Conservation (phyloP, 2,329 filamentous ascomycete genomes). For the Xylariomycetidae sp. region DNA sequence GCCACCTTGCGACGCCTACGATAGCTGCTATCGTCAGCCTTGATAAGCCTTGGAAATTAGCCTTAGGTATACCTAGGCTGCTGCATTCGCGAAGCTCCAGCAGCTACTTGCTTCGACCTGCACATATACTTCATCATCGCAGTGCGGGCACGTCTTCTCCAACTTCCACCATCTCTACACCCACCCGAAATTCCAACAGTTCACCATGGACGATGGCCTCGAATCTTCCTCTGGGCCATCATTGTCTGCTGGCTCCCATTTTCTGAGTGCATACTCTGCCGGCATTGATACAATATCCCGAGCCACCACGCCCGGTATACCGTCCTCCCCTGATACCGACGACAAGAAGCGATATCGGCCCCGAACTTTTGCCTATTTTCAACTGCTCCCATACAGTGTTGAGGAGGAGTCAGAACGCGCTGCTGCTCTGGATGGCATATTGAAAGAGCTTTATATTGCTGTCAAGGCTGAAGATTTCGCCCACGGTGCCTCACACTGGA, state of each 20-base stretch:
- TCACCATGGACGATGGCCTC: slow-evolving; percentile 33
- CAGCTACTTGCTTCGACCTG: too few relatives aligned
- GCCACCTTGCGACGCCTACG: too few relatives aligned
- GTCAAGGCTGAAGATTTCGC: slow-evolving; percentile 91
- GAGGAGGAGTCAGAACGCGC: slow-evolving; percentile 78
- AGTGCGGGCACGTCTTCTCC: too few relatives aligned
- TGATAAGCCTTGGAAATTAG: too few relatives aligned
- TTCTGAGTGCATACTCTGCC: slow-evolving; percentile 35
- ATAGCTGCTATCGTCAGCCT: too few relatives aligned
- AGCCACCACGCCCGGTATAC: slow-evolving; percentile 75
- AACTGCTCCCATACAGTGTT: slow-evolving; percentile 81
- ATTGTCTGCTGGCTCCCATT: slow-evolving; percentile 32
- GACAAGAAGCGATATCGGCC: slow-evolving; percentile 68
- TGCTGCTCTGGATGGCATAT: slow-evolving; percentile 75
- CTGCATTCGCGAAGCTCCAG: too few relatives aligned
- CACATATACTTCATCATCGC: too few relatives aligned
- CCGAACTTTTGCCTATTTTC: slow-evolving; percentile 89
- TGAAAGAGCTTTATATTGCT: slow-evolving; percentile 90
- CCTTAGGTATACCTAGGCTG: too few relatives aligned
- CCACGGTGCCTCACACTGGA: slow-evolving; percentile 93
- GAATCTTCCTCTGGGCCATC: slow-evolving; percentile 32
- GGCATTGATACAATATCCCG: slow-evolving; percentile 70
- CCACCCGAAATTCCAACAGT: too few relatives aligned
- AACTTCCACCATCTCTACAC: too few relatives aligned
- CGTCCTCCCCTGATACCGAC: slow-evolving; percentile 42